These are phyloP conservation scores for Diaporthe longicolla DNA, from an alignment of 2,329 filamentous ascomycete genomes.

Conservation along the genomic window DNA sequence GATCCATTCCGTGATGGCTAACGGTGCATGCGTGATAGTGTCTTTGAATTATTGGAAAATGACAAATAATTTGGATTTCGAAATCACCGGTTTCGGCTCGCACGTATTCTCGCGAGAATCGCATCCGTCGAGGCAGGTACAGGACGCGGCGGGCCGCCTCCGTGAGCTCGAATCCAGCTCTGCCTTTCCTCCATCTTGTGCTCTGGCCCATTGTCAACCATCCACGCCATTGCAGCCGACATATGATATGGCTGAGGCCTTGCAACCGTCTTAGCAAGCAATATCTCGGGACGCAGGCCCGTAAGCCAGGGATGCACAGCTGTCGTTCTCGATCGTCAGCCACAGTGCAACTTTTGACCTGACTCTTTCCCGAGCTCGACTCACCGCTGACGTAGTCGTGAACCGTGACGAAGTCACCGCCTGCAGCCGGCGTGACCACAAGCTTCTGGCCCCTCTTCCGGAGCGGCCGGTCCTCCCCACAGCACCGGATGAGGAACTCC, in stretches of 20 bases:
- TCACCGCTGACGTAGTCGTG: constrained; percentile 47
- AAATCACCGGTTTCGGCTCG: constrained; percentile 21
- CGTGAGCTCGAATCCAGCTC: constrained; percentile 36
- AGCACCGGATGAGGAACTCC: constrained; percentile 47
- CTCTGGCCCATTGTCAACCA: constrained; percentile 36
- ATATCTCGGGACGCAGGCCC: constrained; percentile 44
- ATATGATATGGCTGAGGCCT: constrained; percentile 22
- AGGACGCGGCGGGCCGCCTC: constrained; percentile 24
- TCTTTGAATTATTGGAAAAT: too few relatives aligned
- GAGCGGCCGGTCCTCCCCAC: constrained; percentile 46
- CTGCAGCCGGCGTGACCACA: constrained; percentile 45
- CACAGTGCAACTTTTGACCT: background rate
- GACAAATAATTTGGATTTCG: constrained; percentile 24
- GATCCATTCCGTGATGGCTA: too few relatives aligned
- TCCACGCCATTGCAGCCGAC: constrained; percentile 38
- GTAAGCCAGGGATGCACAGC: constrained; percentile 49
- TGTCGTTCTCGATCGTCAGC: constrained; percentile 39
- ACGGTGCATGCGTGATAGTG: too few relatives aligned
- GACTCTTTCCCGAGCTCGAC: background rate
- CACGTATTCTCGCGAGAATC: constrained; percentile 28
- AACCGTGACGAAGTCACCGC: constrained; percentile 47
- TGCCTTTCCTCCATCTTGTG: constrained; percentile 38
- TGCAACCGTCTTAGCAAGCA: constrained; percentile 43
- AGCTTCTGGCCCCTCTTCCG: constrained; percentile 44
- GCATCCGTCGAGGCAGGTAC: constrained; percentile 15